Base-by-base conservation (phyloP, 2,329 filamentous ascomycete species). In the Neobulgaria alba region DNA sequence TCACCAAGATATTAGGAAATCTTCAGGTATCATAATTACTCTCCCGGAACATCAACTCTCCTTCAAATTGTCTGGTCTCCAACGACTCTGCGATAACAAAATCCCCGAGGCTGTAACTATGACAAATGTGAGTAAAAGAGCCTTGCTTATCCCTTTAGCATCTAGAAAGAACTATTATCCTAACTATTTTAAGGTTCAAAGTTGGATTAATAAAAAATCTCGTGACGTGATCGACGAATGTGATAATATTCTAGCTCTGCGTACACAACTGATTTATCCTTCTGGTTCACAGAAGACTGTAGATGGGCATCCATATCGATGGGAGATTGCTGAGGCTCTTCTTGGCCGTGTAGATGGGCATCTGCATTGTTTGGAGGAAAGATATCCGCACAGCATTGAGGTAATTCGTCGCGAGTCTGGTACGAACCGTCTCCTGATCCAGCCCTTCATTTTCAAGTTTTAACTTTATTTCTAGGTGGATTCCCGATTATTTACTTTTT, bases 11-110 rank as follows among this genome's bases (percentile, higher is more conserved):
- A 61, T 64, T 7, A 48, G 57, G 15, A 42, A 52, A 2, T 41
- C 32, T 0, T 55, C 56, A 0, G 72, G 71, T 2, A 51, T 77
- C 2, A 57, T 77, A 1, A 45, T 77, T 1, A 56, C 64, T 1
- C 59, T 72, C 2, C 73, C 73, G 0, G 73, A 78, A 41, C 69
- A 76, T 50, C 56, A 72, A 1, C 51, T 78, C 3, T 77, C 73
- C 0, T 74, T 75, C 51, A 66, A 64, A 39, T 58, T 76, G 1
- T 69, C 67, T 37, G 69, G 69, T 0, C 43, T 69, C 0, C 70
- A 76, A 38, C 61, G 61, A 10, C 50, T 73, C 1, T 65, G 62
- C 0, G 65, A 71, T 23, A 54, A 49, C 1, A 56, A 58, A 2
- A 32, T 63, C 1, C 32, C 50, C 1, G 57, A 69, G 31, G 71